Percentiles rank a stretch among this genome's conserved stretches.
Conservation (phyloP, 352 stramenopile species). For the Pythium utonaiense region DNA sequence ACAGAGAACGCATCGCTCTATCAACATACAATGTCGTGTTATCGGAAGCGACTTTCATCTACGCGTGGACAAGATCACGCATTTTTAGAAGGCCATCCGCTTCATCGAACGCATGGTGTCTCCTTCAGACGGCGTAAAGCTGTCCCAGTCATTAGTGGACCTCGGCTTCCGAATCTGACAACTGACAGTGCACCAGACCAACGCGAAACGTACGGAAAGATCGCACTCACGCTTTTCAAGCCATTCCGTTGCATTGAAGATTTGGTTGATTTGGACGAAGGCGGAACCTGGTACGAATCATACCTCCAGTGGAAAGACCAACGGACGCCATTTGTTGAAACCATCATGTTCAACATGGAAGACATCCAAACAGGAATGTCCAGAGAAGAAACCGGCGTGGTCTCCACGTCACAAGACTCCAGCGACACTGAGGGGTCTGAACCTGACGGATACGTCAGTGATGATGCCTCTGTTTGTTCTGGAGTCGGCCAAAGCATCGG, state of each 20-base stretch:
- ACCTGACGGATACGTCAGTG: no score
- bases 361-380: no score
- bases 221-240: slow-evolving; percentile 3
- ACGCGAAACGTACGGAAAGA: neutral
- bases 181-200: neutral
- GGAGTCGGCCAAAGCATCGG: no score
- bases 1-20: neutral
- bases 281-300: no score
- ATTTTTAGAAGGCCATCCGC: no score
- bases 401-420: no score
- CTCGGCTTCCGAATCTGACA: neutral
- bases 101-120: slow-evolving; percentile 1
- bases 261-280: slow-evolving; percentile 1
- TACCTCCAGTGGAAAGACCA: no score
- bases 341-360: no score
- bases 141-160: neutral
- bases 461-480: no score
- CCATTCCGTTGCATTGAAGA: slow-evolving; percentile 3
- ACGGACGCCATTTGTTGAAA: neutral
- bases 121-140: neutral
- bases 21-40: slow-evolving; percentile 3
- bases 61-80: no score
- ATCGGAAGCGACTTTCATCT: neutral
- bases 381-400: no score
- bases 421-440: no score